Conservation (phyloP, 2,329 filamentous ascomycete genomes). For the Alternaria dauci region DNA sequence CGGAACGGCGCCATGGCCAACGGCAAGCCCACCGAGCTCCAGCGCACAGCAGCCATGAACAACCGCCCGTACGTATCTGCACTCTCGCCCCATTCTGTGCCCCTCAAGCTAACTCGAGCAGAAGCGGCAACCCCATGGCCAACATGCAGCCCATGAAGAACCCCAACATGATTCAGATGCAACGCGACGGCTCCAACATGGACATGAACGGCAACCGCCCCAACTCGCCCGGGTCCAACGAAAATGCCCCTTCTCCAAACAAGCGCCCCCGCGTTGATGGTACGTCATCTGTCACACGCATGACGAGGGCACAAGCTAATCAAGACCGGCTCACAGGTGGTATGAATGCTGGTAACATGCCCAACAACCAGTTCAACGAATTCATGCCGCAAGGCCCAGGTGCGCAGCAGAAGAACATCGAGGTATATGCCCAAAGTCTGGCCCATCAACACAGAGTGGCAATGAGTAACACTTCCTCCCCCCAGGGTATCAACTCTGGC, state of each 20-base stretch:
- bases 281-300: slow-evolving; percentile 62
- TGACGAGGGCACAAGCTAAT: slow-evolving; percentile 57
- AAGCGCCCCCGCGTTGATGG: slow-evolving; percentile 87
- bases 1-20: slow-evolving; percentile 65
- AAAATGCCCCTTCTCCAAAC: slow-evolving; percentile 90
- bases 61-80: slow-evolving; percentile 71
- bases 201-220: slow-evolving; percentile 81
- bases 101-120: slow-evolving; percentile 26
- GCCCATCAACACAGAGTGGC: slow-evolving; percentile 82
- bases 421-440: slow-evolving; percentile 85
- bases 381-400: slow-evolving; percentile 63
- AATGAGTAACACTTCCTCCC: slow-evolving; percentile 82
- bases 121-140: slow-evolving; percentile 61
- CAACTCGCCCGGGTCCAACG: slow-evolving; percentile 80
- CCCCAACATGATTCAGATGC: slow-evolving; percentile 77
- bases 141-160: slow-evolving; percentile 68
- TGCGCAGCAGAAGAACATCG: slow-evolving; percentile 82
- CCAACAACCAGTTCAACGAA: slow-evolving; percentile 76
- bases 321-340: slow-evolving; percentile 71
- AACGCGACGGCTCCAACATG: slow-evolving; percentile 85
- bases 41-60: slow-evolving; percentile 80
- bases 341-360: slow-evolving; percentile 78
- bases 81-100: not conserved
- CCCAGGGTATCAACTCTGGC: slow-evolving; percentile 72
- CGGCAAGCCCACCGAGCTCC: slow-evolving; percentile 67